phyloP scores from a whole-genome alignment of 768 basidiomycete species.

The Pisolithus sp. region DNA sequence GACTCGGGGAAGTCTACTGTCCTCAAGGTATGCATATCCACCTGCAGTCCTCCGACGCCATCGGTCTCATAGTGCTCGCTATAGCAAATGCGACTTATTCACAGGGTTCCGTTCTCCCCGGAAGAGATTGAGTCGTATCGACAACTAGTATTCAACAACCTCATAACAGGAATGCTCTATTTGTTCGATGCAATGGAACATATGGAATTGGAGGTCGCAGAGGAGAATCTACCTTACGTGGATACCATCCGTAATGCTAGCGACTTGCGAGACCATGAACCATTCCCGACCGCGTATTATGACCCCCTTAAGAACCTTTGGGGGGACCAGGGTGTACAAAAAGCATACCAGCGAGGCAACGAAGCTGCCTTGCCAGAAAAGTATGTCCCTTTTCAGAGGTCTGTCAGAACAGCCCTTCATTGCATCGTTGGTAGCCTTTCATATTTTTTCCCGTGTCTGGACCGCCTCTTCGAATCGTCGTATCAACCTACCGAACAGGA shows the following conservation, averaged over 20 bases:
- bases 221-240: conserved; percentile 52
- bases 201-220: conserved; percentile 69
- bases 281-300: conserved; percentile 65
- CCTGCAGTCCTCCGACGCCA: neutral
- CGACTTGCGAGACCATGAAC: conserved; percentile 74
- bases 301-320: conserved; percentile 68
- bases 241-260: conserved; percentile 59
- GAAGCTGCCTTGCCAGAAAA: conserved; percentile 91
- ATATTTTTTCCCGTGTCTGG: conserved; percentile 76
- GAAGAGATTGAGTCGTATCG: conserved; percentile 86
- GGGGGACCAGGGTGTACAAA: conserved; percentile 68
- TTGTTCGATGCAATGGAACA: conserved; percentile 87
- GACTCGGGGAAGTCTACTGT: conserved; percentile 93
- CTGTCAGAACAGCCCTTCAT: neutral
- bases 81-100: conserved; percentile 96
- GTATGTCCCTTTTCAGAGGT: conserved; percentile 33
- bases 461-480: conserved; percentile 67
- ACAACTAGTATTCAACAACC: conserved; percentile 89
- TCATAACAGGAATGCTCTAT: conserved; percentile 78
- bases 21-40: conserved; percentile 56
- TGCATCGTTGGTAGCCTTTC: conserved; percentile 37
- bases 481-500: conserved; percentile 82
- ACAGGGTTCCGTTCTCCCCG: conserved; percentile 73
- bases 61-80: conserved; percentile 1
- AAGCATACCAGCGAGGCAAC: conserved; percentile 76